phyloP scores from a whole-genome alignment of 2,329 filamentous ascomycete genomes.

The Tolypocladium sp. region DNA sequence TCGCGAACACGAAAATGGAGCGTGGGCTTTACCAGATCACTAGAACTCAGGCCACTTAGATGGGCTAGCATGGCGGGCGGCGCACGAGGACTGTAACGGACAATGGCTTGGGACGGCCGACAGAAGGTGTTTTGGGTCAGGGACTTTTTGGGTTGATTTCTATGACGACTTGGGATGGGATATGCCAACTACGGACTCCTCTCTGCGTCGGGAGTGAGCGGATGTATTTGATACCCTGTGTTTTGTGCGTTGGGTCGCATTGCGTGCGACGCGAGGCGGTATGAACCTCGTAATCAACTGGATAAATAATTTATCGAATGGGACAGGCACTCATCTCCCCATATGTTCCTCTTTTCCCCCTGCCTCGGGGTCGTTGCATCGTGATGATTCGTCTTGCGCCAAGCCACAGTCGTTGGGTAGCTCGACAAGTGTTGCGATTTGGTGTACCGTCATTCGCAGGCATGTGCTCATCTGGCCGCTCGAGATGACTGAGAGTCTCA shows the following conservation, averaged over 20 bases:
- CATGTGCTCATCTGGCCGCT: not conserved
- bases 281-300: not conserved
- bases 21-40: not conserved
- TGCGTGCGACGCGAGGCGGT: not conserved
- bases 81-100: constrained; percentile 17
- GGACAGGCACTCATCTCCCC: not conserved
- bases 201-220: constrained; percentile 1
- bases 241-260: constrained; percentile 4
- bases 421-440: not conserved
- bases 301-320: not conserved
- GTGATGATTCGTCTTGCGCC: no score
- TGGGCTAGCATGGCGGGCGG: constrained; percentile 16
- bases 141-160: not conserved
- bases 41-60: constrained; percentile 3
- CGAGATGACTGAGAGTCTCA: not conserved
- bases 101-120: not conserved
- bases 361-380: not conserved
- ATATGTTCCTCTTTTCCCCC: not conserved
- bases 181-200: constrained; percentile 1
- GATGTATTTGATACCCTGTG: constrained; percentile 13
- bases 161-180: constrained; percentile 5
- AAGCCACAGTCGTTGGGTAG: no score
- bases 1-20: not conserved
- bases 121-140: not conserved
- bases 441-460: not conserved